These are phyloP conservation scores for Phytophthora palmivora DNA, from an alignment of 352 stramenopile species.

Conservation along the genomic window DNA sequence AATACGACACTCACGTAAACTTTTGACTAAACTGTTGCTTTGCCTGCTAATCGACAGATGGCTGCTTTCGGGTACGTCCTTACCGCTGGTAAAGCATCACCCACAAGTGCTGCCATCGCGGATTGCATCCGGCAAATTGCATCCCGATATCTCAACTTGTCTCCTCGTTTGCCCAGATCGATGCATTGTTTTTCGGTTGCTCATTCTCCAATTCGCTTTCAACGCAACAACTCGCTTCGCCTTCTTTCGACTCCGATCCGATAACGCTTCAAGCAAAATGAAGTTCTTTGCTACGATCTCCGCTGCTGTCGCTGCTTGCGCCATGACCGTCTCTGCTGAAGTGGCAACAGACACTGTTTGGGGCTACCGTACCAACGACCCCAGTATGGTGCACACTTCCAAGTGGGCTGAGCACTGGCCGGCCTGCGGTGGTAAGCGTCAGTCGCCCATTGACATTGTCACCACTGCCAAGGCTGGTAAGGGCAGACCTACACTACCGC, in stretches of 20 bases:
- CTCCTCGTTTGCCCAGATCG: constrained; percentile 20
- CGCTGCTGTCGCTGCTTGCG: constrained; percentile 25
- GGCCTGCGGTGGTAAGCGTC: constrained; percentile 35
- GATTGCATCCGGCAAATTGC: constrained; percentile 4
- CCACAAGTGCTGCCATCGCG: constrained; percentile 17
- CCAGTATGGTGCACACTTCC: constrained; percentile 31
- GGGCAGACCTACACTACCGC: constrained; percentile 16
- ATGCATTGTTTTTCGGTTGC: constrained; percentile 7
- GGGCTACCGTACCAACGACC: constrained; percentile 37
- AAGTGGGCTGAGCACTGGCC: constrained; percentile 36
- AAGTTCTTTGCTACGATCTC: constrained; percentile 31
- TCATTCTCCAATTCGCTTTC: constrained; percentile 31
- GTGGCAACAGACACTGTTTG: constrained; percentile 24
- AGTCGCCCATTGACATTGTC: constrained; percentile 57
- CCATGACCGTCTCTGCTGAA: constrained; percentile 22
- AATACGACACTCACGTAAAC: constrained; percentile 2
- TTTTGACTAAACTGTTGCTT: constrained; percentile 9
- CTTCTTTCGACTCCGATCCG: constrained; percentile 16
- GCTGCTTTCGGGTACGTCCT: constrained; percentile 6
- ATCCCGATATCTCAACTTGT: constrained; percentile 15
- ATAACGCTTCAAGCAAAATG: constrained; percentile 26
- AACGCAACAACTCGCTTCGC: constrained; percentile 22
- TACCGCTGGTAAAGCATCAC: constrained; percentile 9
- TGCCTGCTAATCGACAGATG: constrained; percentile 14
- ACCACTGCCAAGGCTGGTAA: constrained; percentile 15